Evolutionary conservation across 345 rosid species (phyloP), one percentile per base, ranked within the genome.

Genomic region (Hibiscus trionum): DNA sequence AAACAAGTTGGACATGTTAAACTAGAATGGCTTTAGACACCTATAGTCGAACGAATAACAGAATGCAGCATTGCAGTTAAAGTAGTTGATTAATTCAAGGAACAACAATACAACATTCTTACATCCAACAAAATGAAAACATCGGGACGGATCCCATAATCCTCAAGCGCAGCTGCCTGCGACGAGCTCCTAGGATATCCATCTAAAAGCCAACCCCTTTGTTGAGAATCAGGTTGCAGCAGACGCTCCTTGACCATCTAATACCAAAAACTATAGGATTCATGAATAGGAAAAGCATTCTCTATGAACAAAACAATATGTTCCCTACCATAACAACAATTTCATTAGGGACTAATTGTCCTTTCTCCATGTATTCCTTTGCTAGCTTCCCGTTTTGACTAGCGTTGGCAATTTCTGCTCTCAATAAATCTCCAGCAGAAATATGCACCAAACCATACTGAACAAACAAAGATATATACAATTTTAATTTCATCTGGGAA

Each of bases 141-240:
- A 84, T 94, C 89, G n/a, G 98, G 96, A 73, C 75, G 78, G 79
- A 91, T 79, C 19, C 91, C 90, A 76, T 66, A 84, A 9, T 82
- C 82, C 75, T 80, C 78, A n/a, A 91, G 86, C 81, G 92, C 97
- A 66, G 83, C 82, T 69, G 95, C 97, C 83, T 94, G 97, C 3
- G 95, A 91, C 76, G 74, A 78, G 82, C 98, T 94, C 79, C 98
- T 83, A 49, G 97, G 98, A 60, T 88, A 94, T 73, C 97, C 98
- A 88, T 94, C 98, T 79, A 94, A 82, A 80, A 94, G 96, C 98
- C 98, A 94, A 33, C 97, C 98, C 7, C 84, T 88, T 77, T 87
- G 85, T 74, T 79, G 75, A 73, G 96, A 85, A 83, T 94, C 97
- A 11, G 86, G 81, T 84, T 85, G 88, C 26, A 76, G 74, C 17